A percentile compares a stretch with the other conserved stretches of the same genome.
phyloP scores from a whole-genome alignment of 2,329 filamentous ascomycete genomes.

The Microascus cirrosus region DNA sequence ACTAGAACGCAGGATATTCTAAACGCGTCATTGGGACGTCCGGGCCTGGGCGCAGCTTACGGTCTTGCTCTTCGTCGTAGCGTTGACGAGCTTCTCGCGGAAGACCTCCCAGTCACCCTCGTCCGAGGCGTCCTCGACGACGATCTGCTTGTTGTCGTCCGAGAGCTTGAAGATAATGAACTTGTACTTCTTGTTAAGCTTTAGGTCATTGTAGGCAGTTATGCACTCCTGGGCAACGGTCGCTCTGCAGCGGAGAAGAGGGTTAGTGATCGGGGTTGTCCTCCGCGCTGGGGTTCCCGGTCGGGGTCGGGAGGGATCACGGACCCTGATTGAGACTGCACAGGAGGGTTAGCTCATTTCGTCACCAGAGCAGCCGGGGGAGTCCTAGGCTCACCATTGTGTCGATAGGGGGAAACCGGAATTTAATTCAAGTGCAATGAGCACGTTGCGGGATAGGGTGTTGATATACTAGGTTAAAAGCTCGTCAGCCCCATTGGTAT shows the following conservation, averaged over 20 bases:
- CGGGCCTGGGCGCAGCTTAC: conserved; percentile 29
- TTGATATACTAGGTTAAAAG: background rate
- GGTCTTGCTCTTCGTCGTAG: conserved; percentile 59
- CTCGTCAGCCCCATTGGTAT: background rate
- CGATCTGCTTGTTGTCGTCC: conserved; percentile 72
- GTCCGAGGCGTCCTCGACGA: conserved; percentile 62
- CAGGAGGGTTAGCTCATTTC: background rate
- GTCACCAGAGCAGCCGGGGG: background rate
- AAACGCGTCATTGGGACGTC: background rate
- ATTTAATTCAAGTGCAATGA: background rate
- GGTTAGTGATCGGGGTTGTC: background rate
- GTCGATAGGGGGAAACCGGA: background rate
- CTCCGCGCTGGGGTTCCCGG: background rate
- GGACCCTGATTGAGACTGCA: conserved; percentile 59
- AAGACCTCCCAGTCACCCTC: conserved; percentile 60
- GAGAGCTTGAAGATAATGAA: conserved; percentile 85
- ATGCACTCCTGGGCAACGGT: conserved; percentile 63
- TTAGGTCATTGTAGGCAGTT: conserved; percentile 65
- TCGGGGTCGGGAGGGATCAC: conserved; percentile 17
- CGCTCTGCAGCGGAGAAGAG: conserved; percentile 40
- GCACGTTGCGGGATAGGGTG: background rate
- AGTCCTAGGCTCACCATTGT: conserved; percentile 1
- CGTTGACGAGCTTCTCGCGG: conserved; percentile 64
- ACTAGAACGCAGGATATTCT: background rate
- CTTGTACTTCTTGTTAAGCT: conserved; percentile 71